Evolutionary conservation across 2,329 filamentous ascomycete species (phyloP).

Genomic region (Diaporthe caulivora): DNA sequence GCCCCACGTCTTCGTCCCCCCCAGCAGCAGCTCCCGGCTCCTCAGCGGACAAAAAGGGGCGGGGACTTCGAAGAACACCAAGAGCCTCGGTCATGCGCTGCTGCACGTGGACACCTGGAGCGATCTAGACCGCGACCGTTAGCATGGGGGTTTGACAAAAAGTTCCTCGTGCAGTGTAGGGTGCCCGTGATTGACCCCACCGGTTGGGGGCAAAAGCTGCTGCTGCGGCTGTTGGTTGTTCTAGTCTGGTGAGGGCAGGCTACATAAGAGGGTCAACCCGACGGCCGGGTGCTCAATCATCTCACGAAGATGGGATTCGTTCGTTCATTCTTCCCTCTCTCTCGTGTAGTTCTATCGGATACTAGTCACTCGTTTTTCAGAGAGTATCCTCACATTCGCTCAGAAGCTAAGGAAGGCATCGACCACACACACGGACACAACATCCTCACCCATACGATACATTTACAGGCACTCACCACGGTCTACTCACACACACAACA

Average conservation of each 20-base stretch:
- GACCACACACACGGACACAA: not conserved
- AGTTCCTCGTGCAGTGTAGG: not conserved
- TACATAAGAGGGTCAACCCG: not conserved
- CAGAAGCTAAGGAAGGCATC: not conserved
- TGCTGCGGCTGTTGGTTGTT: not conserved
- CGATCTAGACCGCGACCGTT: conserved; percentile 4
- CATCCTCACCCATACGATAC: not conserved
- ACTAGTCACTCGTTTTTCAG: not conserved
- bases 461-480: not conserved
- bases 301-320: not conserved
- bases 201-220: not conserved
- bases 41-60: not conserved
- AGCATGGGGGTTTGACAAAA: not conserved
- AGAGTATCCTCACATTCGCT: too few relatives aligned
- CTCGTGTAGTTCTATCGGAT: not conserved
- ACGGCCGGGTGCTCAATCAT: not conserved
- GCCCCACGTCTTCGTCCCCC: conserved; percentile 4
- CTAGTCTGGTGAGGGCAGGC: too few relatives aligned
- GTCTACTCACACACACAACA: not conserved
- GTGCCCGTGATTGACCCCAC: conserved; percentile 2
- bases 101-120: not conserved
- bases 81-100: conserved; percentile 26
- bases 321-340: too few relatives aligned
- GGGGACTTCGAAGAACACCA: conserved; percentile 5
- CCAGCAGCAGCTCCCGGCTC: not conserved